phyloP scores from a whole-genome alignment of 1,139 yeast genomes.

The Diutina sp. region DNA sequence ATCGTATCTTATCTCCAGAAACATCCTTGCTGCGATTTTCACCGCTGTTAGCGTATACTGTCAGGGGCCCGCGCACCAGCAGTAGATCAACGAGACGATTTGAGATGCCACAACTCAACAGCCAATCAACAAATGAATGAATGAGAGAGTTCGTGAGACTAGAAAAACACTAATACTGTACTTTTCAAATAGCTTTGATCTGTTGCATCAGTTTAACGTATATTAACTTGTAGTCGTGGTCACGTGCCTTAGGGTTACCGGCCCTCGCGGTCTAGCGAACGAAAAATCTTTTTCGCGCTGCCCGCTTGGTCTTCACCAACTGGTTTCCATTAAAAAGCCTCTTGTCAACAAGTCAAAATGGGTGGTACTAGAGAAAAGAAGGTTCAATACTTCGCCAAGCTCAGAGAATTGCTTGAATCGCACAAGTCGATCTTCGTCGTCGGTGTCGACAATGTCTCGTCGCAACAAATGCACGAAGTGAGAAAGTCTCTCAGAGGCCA shows the following conservation, averaged over 20 bases:
- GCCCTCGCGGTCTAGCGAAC: not conserved
- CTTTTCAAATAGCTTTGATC: not conserved
- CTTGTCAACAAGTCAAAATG: slow-evolving; percentile 93
- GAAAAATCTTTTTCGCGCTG: not conserved
- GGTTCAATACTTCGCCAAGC: slow-evolving; percentile 87
- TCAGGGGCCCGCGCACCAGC: too few species aligned
- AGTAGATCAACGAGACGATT: too few species aligned
- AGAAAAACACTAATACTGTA: not conserved
- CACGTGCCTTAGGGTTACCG: not conserved
- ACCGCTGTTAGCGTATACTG: too few species aligned
- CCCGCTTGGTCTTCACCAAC: slow-evolving; percentile 4
- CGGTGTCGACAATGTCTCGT: slow-evolving; percentile 99
- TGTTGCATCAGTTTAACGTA: too few species aligned
- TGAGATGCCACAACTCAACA: too few species aligned
- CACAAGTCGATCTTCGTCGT: slow-evolving; percentile 97
- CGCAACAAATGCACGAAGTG: slow-evolving; percentile 99
- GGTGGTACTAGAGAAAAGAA: slow-evolving; percentile 99
- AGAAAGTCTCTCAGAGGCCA: slow-evolving; percentile 94
- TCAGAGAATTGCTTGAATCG: slow-evolving; percentile 90
- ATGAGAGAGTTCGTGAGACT: not conserved
- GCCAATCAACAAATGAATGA: too few species aligned
- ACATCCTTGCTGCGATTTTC: too few species aligned
- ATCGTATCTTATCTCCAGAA: not conserved
- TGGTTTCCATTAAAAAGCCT: slow-evolving; percentile 81
- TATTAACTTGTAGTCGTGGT: not conserved